Base-by-base conservation (phyloP, 2,329 filamentous ascomycete species). In the Knoxdaviesia capensis region DNA sequence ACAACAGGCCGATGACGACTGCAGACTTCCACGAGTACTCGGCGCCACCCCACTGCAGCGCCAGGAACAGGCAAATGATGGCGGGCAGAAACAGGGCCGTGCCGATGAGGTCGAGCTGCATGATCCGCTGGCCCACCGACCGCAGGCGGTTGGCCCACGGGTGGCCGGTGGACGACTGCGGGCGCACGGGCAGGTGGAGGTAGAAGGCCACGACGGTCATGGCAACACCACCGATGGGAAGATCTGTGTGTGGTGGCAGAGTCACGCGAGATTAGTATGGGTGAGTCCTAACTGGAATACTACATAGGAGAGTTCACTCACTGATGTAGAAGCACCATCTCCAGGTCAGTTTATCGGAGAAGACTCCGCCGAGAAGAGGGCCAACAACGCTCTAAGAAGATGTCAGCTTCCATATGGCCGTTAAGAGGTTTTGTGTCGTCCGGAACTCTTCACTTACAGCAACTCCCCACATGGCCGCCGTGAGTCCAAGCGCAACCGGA, bases 401-500 rank as follows among this genome's bases (percentile, higher is more conserved):
- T 20, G 20, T 20, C 20, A 20, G 20, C 20, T 20, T 20, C 20
- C 3, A 20, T 3, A 20, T 20, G 20, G 2, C 20, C 20, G 20
- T 20, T 20, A 44, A 11, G 6, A 8, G 34, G 32, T 41, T 41
- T 28, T 31, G 7, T 10, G 20, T 40, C 20, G 7, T 5, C 28
- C 34, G 38, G 37, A 32, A 11, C 10, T 42, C 44, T 44, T 41
- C 54, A 38, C 42, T 34, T 44, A 41, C 60, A 36, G 68, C 68
- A 40, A 76, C 61, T 10, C 70, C 71, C 54, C 66, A 74, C 58
- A 73, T 69, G 40, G 61, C 66, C 7, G 66, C 66, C 36, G 74
- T 60, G 36, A 73, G 52, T 30, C 69, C 70, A 42, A 70, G 70
- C 29, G 66, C 69, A 31, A 69, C 54, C 6, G 65, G 71, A 32